A percentile compares a stretch with the other conserved stretches of the same genome.
phyloP scores from a whole-genome alignment of 2,329 filamentous ascomycete species.

The Lizonia empirigonia region DNA sequence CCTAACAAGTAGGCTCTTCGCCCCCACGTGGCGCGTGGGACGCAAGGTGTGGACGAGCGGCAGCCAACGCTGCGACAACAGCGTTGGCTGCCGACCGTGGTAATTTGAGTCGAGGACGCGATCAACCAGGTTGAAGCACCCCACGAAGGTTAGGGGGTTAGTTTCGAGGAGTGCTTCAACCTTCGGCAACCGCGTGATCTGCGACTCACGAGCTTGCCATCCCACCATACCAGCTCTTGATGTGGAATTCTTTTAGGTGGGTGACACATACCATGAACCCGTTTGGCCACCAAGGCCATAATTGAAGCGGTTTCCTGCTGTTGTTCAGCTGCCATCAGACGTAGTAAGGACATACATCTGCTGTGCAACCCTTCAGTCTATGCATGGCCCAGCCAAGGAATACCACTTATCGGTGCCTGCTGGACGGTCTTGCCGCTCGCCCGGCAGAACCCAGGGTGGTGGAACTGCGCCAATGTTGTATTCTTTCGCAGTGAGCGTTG shows the following conservation, averaged over 20 bases:
- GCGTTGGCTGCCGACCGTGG: constrained; percentile 8
- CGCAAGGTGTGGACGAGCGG: constrained; percentile 16
- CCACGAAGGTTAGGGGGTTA: constrained; percentile 13
- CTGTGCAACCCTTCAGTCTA: not conserved
- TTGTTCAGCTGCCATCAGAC: constrained; percentile 1
- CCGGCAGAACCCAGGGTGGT: not conserved
- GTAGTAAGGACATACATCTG: not conserved
- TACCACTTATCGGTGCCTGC: not conserved
- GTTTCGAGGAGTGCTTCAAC: constrained; percentile 4
- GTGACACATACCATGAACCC: constrained; percentile 20
- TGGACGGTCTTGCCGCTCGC: not conserved
- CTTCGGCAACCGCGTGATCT: not conserved
- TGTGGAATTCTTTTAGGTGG: constrained; percentile 7
- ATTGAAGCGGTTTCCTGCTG: constrained; percentile 1
- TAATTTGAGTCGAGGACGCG: constrained; percentile 10
- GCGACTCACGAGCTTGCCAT: constrained; percentile 19
- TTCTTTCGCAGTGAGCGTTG: not conserved
- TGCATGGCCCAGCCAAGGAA: not conserved
- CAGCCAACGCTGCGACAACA: not conserved
- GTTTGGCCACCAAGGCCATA: constrained; percentile 2
- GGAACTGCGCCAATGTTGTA: not conserved
- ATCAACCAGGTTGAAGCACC: constrained; percentile 2
- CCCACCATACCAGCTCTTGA: constrained; percentile 17
- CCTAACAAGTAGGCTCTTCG: constrained; percentile 29
- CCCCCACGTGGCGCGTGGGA: constrained; percentile 11